Conservation (phyloP, 176 grass and related monocot species). For the Eragrostis curvula region DNA sequence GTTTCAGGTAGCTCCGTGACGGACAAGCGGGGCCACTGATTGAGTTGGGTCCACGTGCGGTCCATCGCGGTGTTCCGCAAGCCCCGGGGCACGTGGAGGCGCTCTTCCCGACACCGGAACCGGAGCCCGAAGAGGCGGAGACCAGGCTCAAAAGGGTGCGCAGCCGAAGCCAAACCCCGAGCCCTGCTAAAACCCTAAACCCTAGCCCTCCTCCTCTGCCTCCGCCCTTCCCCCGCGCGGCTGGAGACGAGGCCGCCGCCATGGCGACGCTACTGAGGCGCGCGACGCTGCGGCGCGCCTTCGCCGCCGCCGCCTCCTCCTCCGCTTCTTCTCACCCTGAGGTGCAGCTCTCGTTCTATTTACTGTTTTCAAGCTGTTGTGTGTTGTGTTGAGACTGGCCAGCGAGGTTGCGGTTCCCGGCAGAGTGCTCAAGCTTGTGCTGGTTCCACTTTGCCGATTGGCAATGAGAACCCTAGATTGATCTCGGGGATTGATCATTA, state of each 20-base stretch:
- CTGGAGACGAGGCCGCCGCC: not conserved
- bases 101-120: slow-evolving; percentile 40
- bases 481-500: not conserved
- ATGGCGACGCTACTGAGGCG: slow-evolving; percentile 81
- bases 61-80: not conserved
- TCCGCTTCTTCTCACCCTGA: slow-evolving; percentile 33
- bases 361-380: not conserved
- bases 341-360: slow-evolving; percentile 8
- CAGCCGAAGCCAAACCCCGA: not conserved
- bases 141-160: slow-evolving; percentile 22
- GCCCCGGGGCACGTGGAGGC: not conserved
- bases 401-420: not conserved
- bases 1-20: not conserved
- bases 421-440: not conserved
- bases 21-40: not conserved
- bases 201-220: slow-evolving; percentile 30
- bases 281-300: slow-evolving; percentile 51
- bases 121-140: slow-evolving; percentile 25
- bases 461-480: not conserved
- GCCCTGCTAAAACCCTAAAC: slow-evolving; percentile 54
- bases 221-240: slow-evolving; percentile 7
- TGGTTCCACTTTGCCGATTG: not conserved
- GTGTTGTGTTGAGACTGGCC: not conserved
- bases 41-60: not conserved
- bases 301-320: slow-evolving; percentile 41